Base-by-base conservation (phyloP, 768 basidiomycete genomes). In the Hericium coralloides region DNA sequence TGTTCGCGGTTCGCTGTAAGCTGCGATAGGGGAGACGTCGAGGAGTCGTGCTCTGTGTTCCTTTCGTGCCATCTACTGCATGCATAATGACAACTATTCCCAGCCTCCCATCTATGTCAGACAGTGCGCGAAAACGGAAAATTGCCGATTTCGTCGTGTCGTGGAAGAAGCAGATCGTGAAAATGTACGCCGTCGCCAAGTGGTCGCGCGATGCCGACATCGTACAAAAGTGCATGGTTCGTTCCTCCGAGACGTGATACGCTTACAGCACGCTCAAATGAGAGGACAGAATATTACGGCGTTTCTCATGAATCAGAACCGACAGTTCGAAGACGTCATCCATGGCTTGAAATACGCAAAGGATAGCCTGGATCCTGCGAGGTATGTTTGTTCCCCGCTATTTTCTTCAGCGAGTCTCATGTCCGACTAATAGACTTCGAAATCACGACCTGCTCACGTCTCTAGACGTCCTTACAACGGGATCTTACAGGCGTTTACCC, bases 381-480 rank as follows among this genome's bases (percentile, higher is more conserved):
- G 92, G 93, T 89, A 57, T 60, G 77, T 67, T 23, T 5, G 5
- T 7, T n/a, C 18, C 12, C 17, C 31, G 36, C 22, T 12, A 14
- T 22, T 23, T 7, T 50, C 22, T 3, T 41, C 18, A 39, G 39
- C 14, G 18, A 22, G 18, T 4, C 41, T 36, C 49, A 23, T 18
- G 9, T 22, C 9, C 20, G 10, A 26, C 36, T 36, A 2, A 5
- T 64, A 92, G 95, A 66, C 79, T 93, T 18, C 85, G 95, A 56
- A 98, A 98, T 71, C 92, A 95, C 59, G 95, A 98, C 70, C 74
- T 98, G 22, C 78, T 94, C 4, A 95, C 93, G 0, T 95, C 95
- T 22, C 72, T 98, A 38, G 89, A 94, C 62, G 89, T 98, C 55
- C 76, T 97, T 36, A 89, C 89, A 1, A 85, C 84, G 14, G 95